Evolutionary conservation across 768 basidiomycete species (phyloP).

Genomic region (Calocybe indica): DNA sequence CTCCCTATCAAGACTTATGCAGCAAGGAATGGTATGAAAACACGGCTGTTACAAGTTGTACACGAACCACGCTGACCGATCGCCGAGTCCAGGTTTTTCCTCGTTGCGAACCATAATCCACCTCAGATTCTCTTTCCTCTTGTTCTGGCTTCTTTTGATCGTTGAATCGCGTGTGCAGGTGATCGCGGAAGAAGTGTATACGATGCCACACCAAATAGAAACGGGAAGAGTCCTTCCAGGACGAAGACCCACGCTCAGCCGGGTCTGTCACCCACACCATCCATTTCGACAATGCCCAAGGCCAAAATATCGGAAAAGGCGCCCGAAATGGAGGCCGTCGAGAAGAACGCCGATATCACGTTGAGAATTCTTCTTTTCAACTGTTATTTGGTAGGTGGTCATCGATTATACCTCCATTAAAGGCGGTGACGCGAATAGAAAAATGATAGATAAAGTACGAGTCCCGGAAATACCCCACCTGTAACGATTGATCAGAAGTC

Average conservation of each 20-base stretch:
- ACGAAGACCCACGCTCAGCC: slow-evolving; percentile 64
- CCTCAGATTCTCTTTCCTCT: slow-evolving; percentile 32
- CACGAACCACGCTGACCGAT: slow-evolving; percentile 47
- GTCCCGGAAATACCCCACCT: slow-evolving; percentile 25
- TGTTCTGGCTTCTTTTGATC: too few species aligned
- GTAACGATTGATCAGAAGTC: slow-evolving; percentile 7
- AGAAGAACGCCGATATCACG: slow-evolving; percentile 20
- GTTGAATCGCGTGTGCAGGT: slow-evolving; percentile 23
- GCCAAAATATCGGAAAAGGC: slow-evolving; percentile 59
- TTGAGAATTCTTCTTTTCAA: background rate
- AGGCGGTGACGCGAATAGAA: slow-evolving; percentile 24
- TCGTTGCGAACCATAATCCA: slow-evolving; percentile 20
- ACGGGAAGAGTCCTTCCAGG: slow-evolving; percentile 39
- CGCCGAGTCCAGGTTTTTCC: slow-evolving; percentile 37
- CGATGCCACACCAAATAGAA: slow-evolving; percentile 33
- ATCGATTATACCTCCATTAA: slow-evolving; percentile 7
- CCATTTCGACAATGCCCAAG: slow-evolving; percentile 43
- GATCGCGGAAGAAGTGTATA: slow-evolving; percentile 37
- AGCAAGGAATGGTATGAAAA: too few species aligned
- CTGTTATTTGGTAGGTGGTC: background rate
- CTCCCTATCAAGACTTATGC: too few species aligned
- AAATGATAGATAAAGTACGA: slow-evolving; percentile 29
- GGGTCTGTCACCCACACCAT: slow-evolving; percentile 33
- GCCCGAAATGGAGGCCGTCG: slow-evolving; percentile 32
- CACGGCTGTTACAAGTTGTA: slow-evolving; percentile 38